These are phyloP conservation scores for Aspergillus sp. DNA, from an alignment of 2,329 filamentous ascomycete genomes.

Conservation along the genomic window DNA sequence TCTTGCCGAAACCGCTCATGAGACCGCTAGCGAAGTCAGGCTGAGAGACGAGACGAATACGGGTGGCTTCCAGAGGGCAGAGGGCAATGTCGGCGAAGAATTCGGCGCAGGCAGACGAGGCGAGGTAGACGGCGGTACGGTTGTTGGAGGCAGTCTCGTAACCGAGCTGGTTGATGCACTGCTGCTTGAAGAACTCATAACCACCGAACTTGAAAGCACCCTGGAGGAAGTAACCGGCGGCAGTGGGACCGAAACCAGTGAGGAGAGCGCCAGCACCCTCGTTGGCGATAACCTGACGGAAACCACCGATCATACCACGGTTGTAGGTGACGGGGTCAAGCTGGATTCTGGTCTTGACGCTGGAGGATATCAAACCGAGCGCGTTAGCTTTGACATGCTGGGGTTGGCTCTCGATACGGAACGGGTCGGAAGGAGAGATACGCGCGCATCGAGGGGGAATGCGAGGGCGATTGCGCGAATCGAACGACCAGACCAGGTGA, in stretches of 20 bases:
- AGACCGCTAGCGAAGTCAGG: constrained; percentile 81
- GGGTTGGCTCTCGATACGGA: constrained; percentile 5
- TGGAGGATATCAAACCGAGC: constrained; percentile 41
- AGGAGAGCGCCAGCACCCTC: constrained; percentile 84
- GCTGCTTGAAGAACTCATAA: constrained; percentile 96
- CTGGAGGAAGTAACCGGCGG: constrained; percentile 90
- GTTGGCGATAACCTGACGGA: constrained; percentile 77
- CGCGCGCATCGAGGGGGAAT: constrained; percentile 2
- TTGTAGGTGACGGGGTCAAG: constrained; percentile 88
- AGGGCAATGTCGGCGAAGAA: constrained; percentile 67
- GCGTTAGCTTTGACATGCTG: constrained; percentile 10
- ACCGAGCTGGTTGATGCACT: constrained; percentile 76
- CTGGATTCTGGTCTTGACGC: constrained; percentile 95
- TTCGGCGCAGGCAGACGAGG: constrained; percentile 59
- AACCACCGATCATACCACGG: constrained; percentile 79
- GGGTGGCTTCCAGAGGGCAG: constrained; percentile 87
- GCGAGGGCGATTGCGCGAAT: constrained; percentile 12
- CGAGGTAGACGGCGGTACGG: constrained; percentile 78
- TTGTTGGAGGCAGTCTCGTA: constrained; percentile 74
- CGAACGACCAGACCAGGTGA: neutral
- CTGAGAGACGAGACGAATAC: constrained; percentile 88
- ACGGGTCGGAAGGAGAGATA: neutral
- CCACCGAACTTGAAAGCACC: constrained; percentile 91
- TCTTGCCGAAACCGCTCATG: constrained; percentile 76
- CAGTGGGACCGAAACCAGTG: constrained; percentile 81